phyloP scores from a whole-genome alignment of 208 protist genomes.

The Trypanosoma grayi region DNA sequence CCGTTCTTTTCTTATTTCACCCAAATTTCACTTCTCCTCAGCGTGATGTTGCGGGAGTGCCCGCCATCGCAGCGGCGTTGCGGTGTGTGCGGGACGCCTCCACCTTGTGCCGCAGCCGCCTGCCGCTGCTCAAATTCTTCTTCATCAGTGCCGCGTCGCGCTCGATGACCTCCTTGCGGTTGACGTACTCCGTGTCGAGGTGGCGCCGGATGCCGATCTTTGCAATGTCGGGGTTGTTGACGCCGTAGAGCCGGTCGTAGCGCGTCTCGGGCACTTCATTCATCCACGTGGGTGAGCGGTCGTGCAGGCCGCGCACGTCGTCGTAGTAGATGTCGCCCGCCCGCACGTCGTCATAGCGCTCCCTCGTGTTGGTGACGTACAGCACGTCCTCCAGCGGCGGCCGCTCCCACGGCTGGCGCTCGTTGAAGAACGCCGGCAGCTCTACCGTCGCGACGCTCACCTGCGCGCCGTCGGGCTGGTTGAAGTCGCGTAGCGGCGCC shows the following conservation, averaged over 20 bases:
- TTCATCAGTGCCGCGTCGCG: conserved; percentile 74
- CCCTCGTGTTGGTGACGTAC: conserved; percentile 39
- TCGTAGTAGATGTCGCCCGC: conserved; percentile 85
- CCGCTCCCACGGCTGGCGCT: conserved; percentile 70
- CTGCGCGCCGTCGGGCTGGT: conserved; percentile 52
- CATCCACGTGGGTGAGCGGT: conserved; percentile 82
- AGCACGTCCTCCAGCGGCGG: conserved; percentile 64
- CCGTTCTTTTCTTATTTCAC: too few relatives aligned
- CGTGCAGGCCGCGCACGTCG: conserved; percentile 58
- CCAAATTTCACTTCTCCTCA: too few relatives aligned
- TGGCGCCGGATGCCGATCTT: conserved; percentile 87
- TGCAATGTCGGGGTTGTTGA: conserved; percentile 77
- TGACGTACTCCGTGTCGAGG: conserved; percentile 78
- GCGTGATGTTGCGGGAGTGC: too few relatives aligned
- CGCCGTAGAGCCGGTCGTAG: conserved; percentile 86
- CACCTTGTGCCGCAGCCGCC: conserved; percentile 72
- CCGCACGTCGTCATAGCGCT: conserved; percentile 77
- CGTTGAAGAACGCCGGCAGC: conserved; percentile 77
- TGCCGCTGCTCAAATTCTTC: conserved; percentile 58
- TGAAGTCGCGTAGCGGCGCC: conserved; percentile 66
- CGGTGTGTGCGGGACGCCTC: conserved; percentile 75
- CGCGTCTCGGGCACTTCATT: conserved; percentile 87
- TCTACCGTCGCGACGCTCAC: conserved; percentile 51
- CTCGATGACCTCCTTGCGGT: conserved; percentile 72
- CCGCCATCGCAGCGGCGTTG: too few relatives aligned